Evolutionary conservation across 2,329 filamentous ascomycete species (phyloP), one percentile per base, ranked within the genome.

Genomic region (Camillea tinctor): DNA sequence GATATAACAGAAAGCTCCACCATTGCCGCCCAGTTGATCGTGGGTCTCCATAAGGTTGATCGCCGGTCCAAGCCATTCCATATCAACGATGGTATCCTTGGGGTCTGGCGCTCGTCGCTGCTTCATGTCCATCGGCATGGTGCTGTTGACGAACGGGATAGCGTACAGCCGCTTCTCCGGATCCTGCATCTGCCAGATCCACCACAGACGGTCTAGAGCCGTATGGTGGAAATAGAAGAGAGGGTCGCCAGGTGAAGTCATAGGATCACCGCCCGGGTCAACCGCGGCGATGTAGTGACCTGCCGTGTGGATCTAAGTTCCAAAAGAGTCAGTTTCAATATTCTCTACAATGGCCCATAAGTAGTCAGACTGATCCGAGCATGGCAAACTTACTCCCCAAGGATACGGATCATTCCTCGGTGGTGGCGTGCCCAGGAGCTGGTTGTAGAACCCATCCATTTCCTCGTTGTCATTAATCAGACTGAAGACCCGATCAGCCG

Each of bases 101-200:
- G 68, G 68, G 53, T 68, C 64, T 2, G 52, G 58, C 19, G 56
- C 52, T 30, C 61, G 61, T 26, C 57, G 59, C 23, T 66, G 51
- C 23, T 58, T 61, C 67, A 70, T 67, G 13, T 64, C 65, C 66
- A 69, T 68, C 8, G 65, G 60, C 66, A 70, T 72, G 56, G 57
- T 57, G 22, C 26, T 57, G 26, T 59, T 56, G 24, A 49, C 60
- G 13, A 62, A 65, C 0, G 72, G 72, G 20, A 76, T 57, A 4
- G 69, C 68, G 44, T 75, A 62, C 23, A 77, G 60, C 7, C 76
- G 71, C 8, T 64, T 68, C 13, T 72, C 72, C 5, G 71, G 69
- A 59, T 77, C 75, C 60, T 76, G 74, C 71, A 75, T 76, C 67
- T 78, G 75, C 76, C 75, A 77, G 57, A 76, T 73, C 75, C 75